Conservation (phyloP, 768 basidiomycete genomes). For the Leucocoprinus sp. region DNA sequence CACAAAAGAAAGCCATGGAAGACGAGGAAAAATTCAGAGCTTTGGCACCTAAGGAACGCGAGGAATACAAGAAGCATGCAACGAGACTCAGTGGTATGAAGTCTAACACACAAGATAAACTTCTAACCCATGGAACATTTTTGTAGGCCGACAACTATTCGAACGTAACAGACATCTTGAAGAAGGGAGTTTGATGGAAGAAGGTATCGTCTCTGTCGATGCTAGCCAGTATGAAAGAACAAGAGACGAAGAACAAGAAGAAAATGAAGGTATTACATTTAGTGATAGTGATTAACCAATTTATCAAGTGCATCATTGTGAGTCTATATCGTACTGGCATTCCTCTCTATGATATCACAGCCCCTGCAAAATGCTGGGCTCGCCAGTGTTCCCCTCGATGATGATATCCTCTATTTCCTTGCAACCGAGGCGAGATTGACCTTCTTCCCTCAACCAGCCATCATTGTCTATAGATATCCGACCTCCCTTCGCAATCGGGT, state of each 20-base stretch:
- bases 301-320: conserved; percentile 1
- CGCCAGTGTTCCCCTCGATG: conserved; percentile 45
- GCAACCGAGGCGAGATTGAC: conserved; percentile 47
- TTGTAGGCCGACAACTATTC: conserved; percentile 86
- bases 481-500: conserved; percentile 21
- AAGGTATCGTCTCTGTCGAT: conserved; percentile 82
- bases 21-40: conserved; percentile 71
- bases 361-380: conserved; percentile 53
- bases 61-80: conserved; percentile 64
- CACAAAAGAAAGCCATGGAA: conserved; percentile 48
- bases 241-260: conserved; percentile 53
- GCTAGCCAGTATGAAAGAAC: conserved; percentile 80
- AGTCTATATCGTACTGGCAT: conserved; percentile 8
- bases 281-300: conserved; percentile 78
- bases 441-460: conserved; percentile 56
- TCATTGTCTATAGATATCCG: conserved; percentile 38
- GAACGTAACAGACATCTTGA: conserved; percentile 73
- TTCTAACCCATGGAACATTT: not conserved
- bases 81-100: conserved; percentile 64
- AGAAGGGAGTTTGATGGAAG: conserved; percentile 78
- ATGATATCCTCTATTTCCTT: conserved; percentile 44
- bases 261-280: conserved; percentile 56
- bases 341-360: conserved; percentile 29
- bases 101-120: not conserved
- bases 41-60: conserved; percentile 72